Evolutionary conservation across 2,329 filamentous ascomycete genomes (phyloP).

Genomic region (Trichoderma oligosporum): DNA sequence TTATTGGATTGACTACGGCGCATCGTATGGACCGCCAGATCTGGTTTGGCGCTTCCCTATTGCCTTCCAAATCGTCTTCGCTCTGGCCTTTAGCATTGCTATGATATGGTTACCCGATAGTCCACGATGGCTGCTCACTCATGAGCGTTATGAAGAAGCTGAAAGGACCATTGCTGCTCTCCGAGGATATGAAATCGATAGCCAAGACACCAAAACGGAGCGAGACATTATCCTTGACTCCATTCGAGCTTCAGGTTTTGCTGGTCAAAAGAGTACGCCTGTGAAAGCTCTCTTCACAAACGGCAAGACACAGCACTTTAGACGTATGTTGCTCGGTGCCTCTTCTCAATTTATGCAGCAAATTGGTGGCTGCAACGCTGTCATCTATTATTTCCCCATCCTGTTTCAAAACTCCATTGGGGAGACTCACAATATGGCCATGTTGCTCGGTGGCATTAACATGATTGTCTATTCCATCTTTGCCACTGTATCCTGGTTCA

Average conservation of each 20-base stretch:
- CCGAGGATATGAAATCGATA: conserved; percentile 43
- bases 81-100: conserved; percentile 39
- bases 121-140: conserved; percentile 45
- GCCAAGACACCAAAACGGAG: conserved; percentile 55
- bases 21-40: conserved; percentile 41
- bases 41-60: conserved; percentile 55
- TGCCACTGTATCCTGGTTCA: conserved; percentile 52
- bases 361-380: conserved; percentile 54
- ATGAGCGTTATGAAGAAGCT: conserved; percentile 45
- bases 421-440: conserved; percentile 40
- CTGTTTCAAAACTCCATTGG: conserved; percentile 42
- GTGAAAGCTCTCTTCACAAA: conserved; percentile 55
- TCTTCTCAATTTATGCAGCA: conserved; percentile 61
- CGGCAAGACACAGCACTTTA: conserved; percentile 63
- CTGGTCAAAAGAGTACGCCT: conserved; percentile 43
- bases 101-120: conserved; percentile 47
- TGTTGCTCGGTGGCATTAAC: conserved; percentile 50
- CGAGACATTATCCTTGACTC: conserved; percentile 47
- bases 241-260: conserved; percentile 52
- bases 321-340: conserved; percentile 59
- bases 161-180: conserved; percentile 29
- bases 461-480: conserved; percentile 56
- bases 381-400: conserved; percentile 60
- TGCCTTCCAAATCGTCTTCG: conserved; percentile 40
- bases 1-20: conserved; percentile 44